A percentile compares a stretch with the other conserved stretches of the same genome.
Evolutionary conservation across 2,329 filamentous ascomycete species (phyloP).

Genomic region (Fusarium incarnatum): DNA sequence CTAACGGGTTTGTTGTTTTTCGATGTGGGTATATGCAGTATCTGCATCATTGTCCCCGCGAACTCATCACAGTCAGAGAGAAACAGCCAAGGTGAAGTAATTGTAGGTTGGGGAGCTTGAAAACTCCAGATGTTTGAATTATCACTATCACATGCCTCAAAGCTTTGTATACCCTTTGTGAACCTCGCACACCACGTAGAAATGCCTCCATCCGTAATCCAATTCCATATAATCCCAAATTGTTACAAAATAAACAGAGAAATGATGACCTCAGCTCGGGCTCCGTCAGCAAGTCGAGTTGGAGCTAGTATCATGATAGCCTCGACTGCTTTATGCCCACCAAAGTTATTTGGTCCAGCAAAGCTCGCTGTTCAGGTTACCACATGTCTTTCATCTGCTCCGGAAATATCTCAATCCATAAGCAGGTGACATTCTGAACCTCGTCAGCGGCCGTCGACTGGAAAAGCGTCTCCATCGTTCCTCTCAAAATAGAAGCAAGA

Average conservation of each 20-base stretch:
- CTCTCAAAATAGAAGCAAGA: constrained; percentile 32
- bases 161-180: constrained; percentile 28
- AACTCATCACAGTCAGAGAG: constrained; percentile 1
- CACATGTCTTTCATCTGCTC: constrained; percentile 30
- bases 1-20: constrained; percentile 29
- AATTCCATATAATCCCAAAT: constrained; percentile 35
- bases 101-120: constrained; percentile 24
- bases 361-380: constrained; percentile 30
- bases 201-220: constrained; percentile 27
- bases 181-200: constrained; percentile 24
- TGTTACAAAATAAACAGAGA: constrained; percentile 38
- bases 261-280: constrained; percentile 34
- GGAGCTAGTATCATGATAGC: constrained; percentile 28
- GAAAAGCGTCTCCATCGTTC: constrained; percentile 37
- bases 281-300: constrained; percentile 30
- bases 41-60: constrained; percentile 29
- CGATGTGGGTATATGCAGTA: constrained; percentile 18
- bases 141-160: constrained; percentile 22
- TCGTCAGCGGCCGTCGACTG: constrained; percentile 33
- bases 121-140: constrained; percentile 32
- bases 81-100: neutral
- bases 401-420: constrained; percentile 44
- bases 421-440: constrained; percentile 35
- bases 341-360: constrained; percentile 38
- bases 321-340: constrained; percentile 35